phyloP scores from a whole-genome alignment of 805 yeast genomes.

The Metschnikowia aberdeeniae region DNA sequence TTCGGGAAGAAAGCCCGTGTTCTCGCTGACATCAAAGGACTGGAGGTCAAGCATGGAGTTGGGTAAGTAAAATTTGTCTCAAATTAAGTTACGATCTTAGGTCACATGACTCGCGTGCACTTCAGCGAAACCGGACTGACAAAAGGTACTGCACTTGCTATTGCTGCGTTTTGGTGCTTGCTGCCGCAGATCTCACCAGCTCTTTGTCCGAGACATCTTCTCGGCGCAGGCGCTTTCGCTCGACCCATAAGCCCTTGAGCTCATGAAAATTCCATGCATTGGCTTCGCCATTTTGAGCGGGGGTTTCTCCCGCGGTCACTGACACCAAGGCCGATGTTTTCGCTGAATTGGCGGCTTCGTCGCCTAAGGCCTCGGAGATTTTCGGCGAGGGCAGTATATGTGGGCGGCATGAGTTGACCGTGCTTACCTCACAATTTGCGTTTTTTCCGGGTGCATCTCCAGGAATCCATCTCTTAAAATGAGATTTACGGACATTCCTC shows the following conservation, averaged over 20 bases:
- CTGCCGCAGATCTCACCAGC: constrained; percentile 1
- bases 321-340: not conserved
- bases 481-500: not conserved
- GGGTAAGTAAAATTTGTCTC: constrained; percentile 3
- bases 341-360: not conserved
- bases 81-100: constrained; percentile 1
- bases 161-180: constrained; percentile 1
- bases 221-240: constrained; percentile 4
- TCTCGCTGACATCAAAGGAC: constrained; percentile 67
- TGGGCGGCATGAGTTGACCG: not conserved
- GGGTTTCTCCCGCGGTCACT: not conserved
- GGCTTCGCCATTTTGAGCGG: not conserved
- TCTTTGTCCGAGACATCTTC: constrained; percentile 1
- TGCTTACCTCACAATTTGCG: constrained; percentile 1
- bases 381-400: constrained; percentile 3
- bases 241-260: constrained; percentile 9
- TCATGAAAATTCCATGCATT: constrained; percentile 8
- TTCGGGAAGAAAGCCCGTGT: constrained; percentile 77
- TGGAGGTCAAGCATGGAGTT: constrained; percentile 28
- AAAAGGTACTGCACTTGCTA: not conserved
- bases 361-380: constrained; percentile 3
- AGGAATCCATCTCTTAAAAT: not conserved
- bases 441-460: not conserved
- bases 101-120: constrained; percentile 4
- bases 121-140: not conserved